These are phyloP conservation scores for Tritrichomonas foetus DNA, from an alignment of 208 protist species.

Conservation along the genomic window DNA sequence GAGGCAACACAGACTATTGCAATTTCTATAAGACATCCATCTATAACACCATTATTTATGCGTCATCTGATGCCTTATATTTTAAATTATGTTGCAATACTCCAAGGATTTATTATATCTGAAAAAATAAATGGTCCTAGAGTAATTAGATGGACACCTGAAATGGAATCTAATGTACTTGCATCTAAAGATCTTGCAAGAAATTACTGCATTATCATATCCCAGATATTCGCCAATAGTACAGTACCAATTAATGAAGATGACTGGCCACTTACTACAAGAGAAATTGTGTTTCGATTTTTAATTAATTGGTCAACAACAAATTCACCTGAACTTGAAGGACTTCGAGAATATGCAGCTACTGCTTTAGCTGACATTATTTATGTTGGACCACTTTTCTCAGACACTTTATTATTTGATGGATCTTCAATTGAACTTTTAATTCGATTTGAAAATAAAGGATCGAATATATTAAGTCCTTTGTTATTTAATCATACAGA, in stretches of 20 bases:
- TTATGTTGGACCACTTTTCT: neutral
- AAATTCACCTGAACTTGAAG: neutral
- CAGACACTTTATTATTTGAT: neutral
- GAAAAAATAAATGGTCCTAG: too few species aligned
- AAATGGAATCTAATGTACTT: too few species aligned
- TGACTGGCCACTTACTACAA: neutral
- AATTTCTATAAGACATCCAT: too few species aligned
- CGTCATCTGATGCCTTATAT: too few species aligned
- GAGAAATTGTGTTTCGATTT: slow-evolving; percentile 22
- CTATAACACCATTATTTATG: too few species aligned
- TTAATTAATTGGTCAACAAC: neutral
- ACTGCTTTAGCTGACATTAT: neutral
- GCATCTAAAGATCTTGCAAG: too few species aligned
- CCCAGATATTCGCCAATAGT: neutral
- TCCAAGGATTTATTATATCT: too few species aligned
- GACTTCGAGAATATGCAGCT: neutral
- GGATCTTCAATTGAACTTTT: neutral
- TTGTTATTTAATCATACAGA: slow-evolving; percentile 8
- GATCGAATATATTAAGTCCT: neutral
- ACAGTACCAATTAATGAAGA: neutral
- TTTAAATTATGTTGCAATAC: too few species aligned
- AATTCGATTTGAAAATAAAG: neutral
- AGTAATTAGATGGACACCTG: too few species aligned
- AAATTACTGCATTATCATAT: too few species aligned
- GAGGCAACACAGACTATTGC: too few species aligned